Percentiles rank a stretch among this genome's conserved stretches.
Evolutionary conservation across 192 early-diverging fungal species (phyloP).

Genomic region (Gaertneriomyces semiglobifer): DNA sequence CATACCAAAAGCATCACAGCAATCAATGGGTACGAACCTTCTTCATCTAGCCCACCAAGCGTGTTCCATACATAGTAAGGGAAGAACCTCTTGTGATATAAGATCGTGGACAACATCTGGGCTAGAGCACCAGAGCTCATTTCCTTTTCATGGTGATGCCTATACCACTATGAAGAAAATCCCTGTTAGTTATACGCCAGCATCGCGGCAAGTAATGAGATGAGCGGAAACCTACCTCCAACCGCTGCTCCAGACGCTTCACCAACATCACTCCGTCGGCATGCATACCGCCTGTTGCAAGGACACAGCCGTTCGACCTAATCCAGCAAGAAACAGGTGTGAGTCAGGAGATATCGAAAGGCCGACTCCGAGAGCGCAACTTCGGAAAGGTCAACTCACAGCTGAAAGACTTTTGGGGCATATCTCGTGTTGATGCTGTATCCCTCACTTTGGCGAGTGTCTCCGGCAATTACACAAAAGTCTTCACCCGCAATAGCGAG

Average conservation of each 20-base stretch:
- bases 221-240: slow-evolving; percentile 62
- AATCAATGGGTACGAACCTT: slow-evolving; percentile 51
- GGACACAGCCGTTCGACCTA: slow-evolving; percentile 75
- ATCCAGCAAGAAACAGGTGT: background rate
- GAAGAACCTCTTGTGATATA: slow-evolving; percentile 94
- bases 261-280: slow-evolving; percentile 84
- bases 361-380: background rate
- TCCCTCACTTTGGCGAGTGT: slow-evolving; percentile 92
- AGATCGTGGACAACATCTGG: slow-evolving; percentile 88
- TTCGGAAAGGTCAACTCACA: slow-evolving; percentile 40
- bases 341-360: background rate
- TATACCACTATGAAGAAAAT: slow-evolving; percentile 66
- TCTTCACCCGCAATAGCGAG: slow-evolving; percentile 93
- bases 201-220: background rate
- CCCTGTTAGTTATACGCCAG: background rate
- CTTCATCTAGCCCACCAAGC: slow-evolving; percentile 82
- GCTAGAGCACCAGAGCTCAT: slow-evolving; percentile 86
- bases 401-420: slow-evolving; percentile 82
- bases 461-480: slow-evolving; percentile 89
- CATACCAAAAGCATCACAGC: background rate
- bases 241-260: slow-evolving; percentile 75
- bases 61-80: slow-evolving; percentile 92
- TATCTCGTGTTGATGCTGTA: slow-evolving; percentile 95
- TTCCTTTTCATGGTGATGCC: slow-evolving; percentile 81
- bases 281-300: slow-evolving; percentile 82